Conservation (phyloP, 2,329 filamentous ascomycete species). For the Fusarium bactridioides region DNA sequence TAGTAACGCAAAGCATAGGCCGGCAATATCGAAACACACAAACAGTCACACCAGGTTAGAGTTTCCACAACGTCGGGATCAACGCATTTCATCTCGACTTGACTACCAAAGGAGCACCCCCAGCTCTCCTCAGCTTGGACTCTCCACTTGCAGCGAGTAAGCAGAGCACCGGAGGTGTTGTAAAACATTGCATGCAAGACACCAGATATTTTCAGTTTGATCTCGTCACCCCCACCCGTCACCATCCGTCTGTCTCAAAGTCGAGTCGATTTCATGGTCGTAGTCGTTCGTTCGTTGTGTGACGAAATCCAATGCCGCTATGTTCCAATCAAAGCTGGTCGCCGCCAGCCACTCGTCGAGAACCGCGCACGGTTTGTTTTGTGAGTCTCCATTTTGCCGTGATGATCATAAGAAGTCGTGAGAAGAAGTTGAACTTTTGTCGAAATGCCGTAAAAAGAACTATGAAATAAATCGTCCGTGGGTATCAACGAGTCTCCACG, state of each 20-base stretch:
- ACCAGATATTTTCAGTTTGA: slow-evolving; percentile 35
- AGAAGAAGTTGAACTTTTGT: slow-evolving; percentile 43
- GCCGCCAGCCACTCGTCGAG: slow-evolving; percentile 34
- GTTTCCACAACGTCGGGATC: slow-evolving; percentile 42
- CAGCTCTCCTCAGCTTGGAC: slow-evolving; percentile 37
- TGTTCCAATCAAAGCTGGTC: slow-evolving; percentile 42
- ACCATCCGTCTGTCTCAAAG: slow-evolving; percentile 41
- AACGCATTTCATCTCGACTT: slow-evolving; percentile 50
- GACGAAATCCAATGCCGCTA: slow-evolving; percentile 45
- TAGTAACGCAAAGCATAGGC: slow-evolving; percentile 10
- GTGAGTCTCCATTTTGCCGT: slow-evolving; percentile 41
- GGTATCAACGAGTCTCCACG: slow-evolving; percentile 55
- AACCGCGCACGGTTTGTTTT: slow-evolving; percentile 42
- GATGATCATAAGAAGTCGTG: slow-evolving; percentile 45
- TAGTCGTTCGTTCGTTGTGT: slow-evolving; percentile 36
- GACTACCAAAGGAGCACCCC: slow-evolving; percentile 48
- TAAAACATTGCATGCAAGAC: slow-evolving; percentile 35
- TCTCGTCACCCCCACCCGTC: slow-evolving; percentile 42
- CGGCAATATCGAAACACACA: slow-evolving; percentile 37
- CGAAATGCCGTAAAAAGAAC: slow-evolving; percentile 41
- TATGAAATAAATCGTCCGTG: slow-evolving; percentile 47
- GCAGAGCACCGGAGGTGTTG: slow-evolving; percentile 12
- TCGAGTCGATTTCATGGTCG: slow-evolving; percentile 37
- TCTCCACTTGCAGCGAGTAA: slow-evolving; percentile 22
- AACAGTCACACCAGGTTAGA: slow-evolving; percentile 41